Conservation (phyloP, 352 stramenopile genomes). For the Pythium apleroticum region DNA sequence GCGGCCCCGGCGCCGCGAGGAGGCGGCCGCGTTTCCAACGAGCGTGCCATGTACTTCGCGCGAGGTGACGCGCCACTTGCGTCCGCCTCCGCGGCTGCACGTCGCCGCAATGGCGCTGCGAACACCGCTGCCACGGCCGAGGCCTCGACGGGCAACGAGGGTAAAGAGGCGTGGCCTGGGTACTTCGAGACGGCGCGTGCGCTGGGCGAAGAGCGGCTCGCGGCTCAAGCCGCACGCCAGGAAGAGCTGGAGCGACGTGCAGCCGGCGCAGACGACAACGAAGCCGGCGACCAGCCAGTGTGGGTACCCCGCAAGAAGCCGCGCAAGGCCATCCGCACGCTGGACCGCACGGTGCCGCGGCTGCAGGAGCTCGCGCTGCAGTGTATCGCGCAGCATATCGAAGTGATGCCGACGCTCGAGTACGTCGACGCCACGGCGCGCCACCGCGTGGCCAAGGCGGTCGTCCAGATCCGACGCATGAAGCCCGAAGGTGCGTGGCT, state of each 20-base stretch:
- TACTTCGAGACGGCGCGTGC: constrained; percentile 71
- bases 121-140: constrained; percentile 3
- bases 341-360: constrained; percentile 45
- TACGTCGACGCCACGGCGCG: constrained; percentile 67
- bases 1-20: constrained; percentile 16
- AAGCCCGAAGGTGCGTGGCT: constrained; percentile 45
- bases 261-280: constrained; percentile 24
- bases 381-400: constrained; percentile 61
- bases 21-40: constrained; percentile 26
- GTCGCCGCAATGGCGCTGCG: background rate
- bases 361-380: constrained; percentile 58
- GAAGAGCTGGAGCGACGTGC: constrained; percentile 45
- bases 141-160: background rate
- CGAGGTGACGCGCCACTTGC: constrained; percentile 29
- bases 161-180: constrained; percentile 55
- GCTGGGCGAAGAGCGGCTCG: constrained; percentile 58
- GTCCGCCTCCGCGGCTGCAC: constrained; percentile 13
- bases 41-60: constrained; percentile 36
- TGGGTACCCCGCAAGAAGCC: constrained; percentile 60
- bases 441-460: constrained; percentile 53
- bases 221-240: constrained; percentile 57
- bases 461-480: constrained; percentile 60
- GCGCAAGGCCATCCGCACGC: constrained; percentile 44
- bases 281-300: constrained; percentile 24
- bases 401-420: constrained; percentile 63